A percentile compares a stretch with the other conserved stretches of the same genome.
Conservation (phyloP, 2,329 filamentous ascomycete genomes). For the Epichloe sibirici region DNA sequence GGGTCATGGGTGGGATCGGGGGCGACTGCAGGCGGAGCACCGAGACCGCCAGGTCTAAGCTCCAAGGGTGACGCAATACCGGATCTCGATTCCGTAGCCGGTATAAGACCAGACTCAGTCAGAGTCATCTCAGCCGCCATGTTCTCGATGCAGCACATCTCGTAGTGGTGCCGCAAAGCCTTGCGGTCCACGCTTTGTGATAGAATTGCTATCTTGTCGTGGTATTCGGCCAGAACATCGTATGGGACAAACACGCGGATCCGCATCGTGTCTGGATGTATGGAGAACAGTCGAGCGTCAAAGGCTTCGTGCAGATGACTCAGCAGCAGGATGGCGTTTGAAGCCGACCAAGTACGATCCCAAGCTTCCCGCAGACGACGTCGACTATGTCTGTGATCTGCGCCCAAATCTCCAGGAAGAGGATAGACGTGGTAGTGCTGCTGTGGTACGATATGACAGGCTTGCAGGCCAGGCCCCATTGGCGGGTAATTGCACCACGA, state of each 20-base stretch:
- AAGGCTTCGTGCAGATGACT: slow-evolving; percentile 12
- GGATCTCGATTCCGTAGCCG: not conserved
- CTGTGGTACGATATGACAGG: slow-evolving; percentile 13
- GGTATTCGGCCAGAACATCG: slow-evolving; percentile 6
- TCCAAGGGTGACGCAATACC: not conserved
- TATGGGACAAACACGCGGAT: slow-evolving; percentile 12
- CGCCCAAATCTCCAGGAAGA: not conserved
- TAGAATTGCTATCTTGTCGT: slow-evolving; percentile 6
- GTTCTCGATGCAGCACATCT: slow-evolving; percentile 14
- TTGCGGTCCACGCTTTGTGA: slow-evolving; percentile 4
- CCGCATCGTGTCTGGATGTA: slow-evolving; percentile 11
- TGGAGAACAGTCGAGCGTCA: slow-evolving; percentile 12
- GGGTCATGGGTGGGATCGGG: too few species aligned
- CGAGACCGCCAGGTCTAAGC: not conserved
- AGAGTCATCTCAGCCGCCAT: slow-evolving; percentile 5
- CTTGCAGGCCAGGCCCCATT: slow-evolving; percentile 10
- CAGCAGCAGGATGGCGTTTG: slow-evolving; percentile 9
- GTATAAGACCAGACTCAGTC: not conserved
- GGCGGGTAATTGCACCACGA: slow-evolving; percentile 7
- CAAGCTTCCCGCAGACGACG: not conserved
- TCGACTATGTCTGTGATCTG: not conserved
- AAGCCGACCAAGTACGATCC: not conserved
- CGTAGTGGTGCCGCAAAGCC: slow-evolving; percentile 11
- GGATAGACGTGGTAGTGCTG: slow-evolving; percentile 12
- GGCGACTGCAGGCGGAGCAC: not conserved